Evolutionary conservation across 169 alveolate genomes (phyloP).

Genomic region (Cryptosporidium canis): DNA sequence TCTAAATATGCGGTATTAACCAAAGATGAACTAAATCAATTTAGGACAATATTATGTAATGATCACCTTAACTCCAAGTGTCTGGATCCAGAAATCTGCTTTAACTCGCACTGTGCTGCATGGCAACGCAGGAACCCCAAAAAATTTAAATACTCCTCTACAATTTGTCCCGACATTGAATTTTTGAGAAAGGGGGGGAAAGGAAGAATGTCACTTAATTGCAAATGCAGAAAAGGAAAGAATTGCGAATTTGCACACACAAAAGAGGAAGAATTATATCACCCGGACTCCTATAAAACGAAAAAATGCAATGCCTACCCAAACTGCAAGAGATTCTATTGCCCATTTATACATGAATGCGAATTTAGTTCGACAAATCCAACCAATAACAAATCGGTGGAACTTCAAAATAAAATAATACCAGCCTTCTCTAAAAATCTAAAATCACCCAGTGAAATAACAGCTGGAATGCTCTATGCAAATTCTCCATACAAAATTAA

Average conservation of each 20-base stretch:
- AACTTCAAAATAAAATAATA: neutral
- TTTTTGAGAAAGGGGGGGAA: conserved; percentile 54
- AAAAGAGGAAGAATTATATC: conserved; percentile 67
- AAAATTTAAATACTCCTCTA: conserved; percentile 46
- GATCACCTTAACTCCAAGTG: conserved; percentile 64
- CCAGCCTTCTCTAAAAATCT: neutral
- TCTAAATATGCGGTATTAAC: neutral
- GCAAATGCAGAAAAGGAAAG: conserved; percentile 57
- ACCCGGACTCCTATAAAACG: conserved; percentile 53
- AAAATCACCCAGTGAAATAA: neutral
- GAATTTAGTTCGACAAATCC: neutral
- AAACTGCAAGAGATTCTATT: conserved; percentile 60
- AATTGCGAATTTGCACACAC: conserved; percentile 56
- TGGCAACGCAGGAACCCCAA: conserved; percentile 70
- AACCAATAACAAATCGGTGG: neutral
- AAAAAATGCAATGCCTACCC: conserved; percentile 57
- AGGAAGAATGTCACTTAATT: conserved; percentile 54
- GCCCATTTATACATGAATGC: conserved; percentile 43
- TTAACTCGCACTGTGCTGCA: conserved; percentile 66
- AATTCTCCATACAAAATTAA: neutral
- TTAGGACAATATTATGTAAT: conserved; percentile 48
- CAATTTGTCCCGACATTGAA: conserved; percentile 51
- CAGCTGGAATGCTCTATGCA: neutral
- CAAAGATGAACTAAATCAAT: conserved; percentile 23
- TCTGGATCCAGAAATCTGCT: conserved; percentile 61